Evolutionary conservation across 768 basidiomycete genomes (phyloP).

Genomic region (Fibroporia radiculosa): DNA sequence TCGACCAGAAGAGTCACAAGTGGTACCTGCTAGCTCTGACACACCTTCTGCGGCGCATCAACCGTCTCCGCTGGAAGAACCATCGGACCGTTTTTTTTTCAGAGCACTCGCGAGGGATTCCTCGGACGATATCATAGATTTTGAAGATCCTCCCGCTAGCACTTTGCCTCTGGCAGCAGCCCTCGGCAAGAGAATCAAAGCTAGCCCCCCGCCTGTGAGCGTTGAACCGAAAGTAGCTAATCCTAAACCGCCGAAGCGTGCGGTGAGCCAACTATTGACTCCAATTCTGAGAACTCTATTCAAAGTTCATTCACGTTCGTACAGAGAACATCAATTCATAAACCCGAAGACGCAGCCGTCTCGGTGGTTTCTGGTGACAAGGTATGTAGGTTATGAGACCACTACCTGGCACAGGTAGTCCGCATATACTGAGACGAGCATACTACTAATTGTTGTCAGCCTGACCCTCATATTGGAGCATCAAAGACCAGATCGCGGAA

Average conservation of each 20-base stretch:
- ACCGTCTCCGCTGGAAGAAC: too few species aligned
- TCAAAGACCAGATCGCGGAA: constrained; percentile 13
- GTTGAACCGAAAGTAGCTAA: too few species aligned
- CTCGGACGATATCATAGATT: constrained; percentile 21
- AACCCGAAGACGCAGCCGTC: neutral
- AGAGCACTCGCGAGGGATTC: constrained; percentile 16
- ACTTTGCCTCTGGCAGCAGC: neutral
- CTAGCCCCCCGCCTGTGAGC: constrained; percentile 1
- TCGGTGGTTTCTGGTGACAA: neutral
- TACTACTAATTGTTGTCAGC: neutral
- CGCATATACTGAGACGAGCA: neutral
- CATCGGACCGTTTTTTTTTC: too few species aligned
- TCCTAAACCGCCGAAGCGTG: constrained; percentile 10
- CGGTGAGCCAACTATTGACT: constrained; percentile 1
- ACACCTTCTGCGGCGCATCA: too few species aligned
- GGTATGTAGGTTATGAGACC: neutral
- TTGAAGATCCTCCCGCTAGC: constrained; percentile 10
- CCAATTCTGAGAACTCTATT: neutral
- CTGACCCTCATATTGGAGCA: constrained; percentile 1
- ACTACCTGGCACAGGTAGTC: neutral
- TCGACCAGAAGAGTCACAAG: too few species aligned
- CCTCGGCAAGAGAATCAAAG: constrained; percentile 11
- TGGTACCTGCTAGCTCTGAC: too few species aligned
- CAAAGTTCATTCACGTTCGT: too few species aligned
- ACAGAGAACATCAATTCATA: constrained; percentile 9